Evolutionary conservation across 805 yeast species (phyloP), one percentile per base, ranked within the genome.

Genomic region (Zygotorulaspora danielsina): DNA sequence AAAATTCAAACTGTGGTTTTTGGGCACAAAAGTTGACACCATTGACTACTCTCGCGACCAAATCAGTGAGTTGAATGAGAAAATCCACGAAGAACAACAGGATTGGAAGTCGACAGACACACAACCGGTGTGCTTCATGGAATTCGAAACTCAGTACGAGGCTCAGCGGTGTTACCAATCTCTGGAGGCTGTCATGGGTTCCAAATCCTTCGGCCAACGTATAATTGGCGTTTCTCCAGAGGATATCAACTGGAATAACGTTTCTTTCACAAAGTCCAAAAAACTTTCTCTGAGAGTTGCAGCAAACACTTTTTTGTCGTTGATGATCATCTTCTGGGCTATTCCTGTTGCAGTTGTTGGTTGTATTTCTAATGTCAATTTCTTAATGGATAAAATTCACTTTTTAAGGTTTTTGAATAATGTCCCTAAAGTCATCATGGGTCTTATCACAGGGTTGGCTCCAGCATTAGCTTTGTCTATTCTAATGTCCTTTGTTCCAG

Each of bases 301-400:
- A 38, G 90, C 95, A 1, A 71, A 69, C 39, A 69, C 84, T 11
- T 66, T 87, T 35, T 70, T 84, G 54, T 77, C 84, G 18, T 54
- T 76, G 42, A 67, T 81, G 63, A 78, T 90, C 45, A 76, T 90
- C 34, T 87, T 88, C 66, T 90, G 97, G 97, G 81, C 95, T 30
- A 79, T 90, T 53, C 98, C 98, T 7, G 97, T 90, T 27, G 95
- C 97, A n/a, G 88, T 87, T 54, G 96, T 90, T 36, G 97, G 97
- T 76, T 75, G 79, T 52, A 81, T 93, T 48, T 90, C 97, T 17
- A 93, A 90, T 64, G 75, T 90, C 51, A 78, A 81, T 49, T 81
- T 73, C 55, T 70, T 88, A 57, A 85, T 84, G 26, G 68, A 73
- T 25, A 78, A 75, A 48, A 75, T 90, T 20, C 86, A 70, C 6